phyloP scores from a whole-genome alignment of 257 asterid genomes.

The Misopates orontium region DNA sequence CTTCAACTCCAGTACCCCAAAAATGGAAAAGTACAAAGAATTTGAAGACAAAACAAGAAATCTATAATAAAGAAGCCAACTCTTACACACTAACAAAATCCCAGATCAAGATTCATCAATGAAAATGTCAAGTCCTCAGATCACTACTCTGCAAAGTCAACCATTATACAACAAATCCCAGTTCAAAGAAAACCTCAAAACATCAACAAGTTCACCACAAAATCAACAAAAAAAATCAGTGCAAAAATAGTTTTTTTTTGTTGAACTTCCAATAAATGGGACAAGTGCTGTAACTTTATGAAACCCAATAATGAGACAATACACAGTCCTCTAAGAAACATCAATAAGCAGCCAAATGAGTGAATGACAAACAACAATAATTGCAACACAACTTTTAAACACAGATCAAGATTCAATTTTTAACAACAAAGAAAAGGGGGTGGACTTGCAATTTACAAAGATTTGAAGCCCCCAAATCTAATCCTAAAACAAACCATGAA shows the following conservation, averaged over 20 bases:
- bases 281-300: slow-evolving; percentile 8
- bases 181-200: slow-evolving; percentile 11
- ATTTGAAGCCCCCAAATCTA: slow-evolving; percentile 5
- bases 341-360: slow-evolving; percentile 30
- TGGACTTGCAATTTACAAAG: slow-evolving; percentile 18
- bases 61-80: background rate
- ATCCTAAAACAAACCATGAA: slow-evolving; percentile 42
- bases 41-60: background rate
- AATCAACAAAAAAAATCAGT: slow-evolving; percentile 17
- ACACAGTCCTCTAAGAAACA: slow-evolving; percentile 28
- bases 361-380: slow-evolving; percentile 25
- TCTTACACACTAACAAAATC: slow-evolving; percentile 1
- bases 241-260: background rate
- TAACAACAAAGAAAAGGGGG: slow-evolving; percentile 11
- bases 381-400: slow-evolving; percentile 9
- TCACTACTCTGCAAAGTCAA: slow-evolving; percentile 33
- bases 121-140: slow-evolving; percentile 14
- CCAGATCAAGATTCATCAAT: slow-evolving; percentile 38
- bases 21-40: background rate
- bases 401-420: slow-evolving; percentile 30
- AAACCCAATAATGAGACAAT: slow-evolving; percentile 31
- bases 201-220: background rate
- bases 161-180: slow-evolving; percentile 14
- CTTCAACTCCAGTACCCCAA: slow-evolving; percentile 24
- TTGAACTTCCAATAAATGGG: slow-evolving; percentile 25